Evolutionary conservation across 2,329 filamentous ascomycete genomes (phyloP).

Genomic region (Periconia digitata): DNA sequence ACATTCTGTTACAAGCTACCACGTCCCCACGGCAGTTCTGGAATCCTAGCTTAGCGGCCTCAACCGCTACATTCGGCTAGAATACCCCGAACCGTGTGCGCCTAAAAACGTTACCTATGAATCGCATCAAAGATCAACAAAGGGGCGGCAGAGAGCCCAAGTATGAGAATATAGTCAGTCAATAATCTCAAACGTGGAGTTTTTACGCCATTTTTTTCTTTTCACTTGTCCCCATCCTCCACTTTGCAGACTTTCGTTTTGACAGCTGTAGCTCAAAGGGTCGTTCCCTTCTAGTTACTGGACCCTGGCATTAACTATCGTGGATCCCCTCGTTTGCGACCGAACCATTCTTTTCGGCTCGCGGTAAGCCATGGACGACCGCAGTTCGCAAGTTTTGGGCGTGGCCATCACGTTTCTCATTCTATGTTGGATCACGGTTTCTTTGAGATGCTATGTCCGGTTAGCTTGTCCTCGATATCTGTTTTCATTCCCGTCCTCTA

Average conservation of each 20-base stretch:
- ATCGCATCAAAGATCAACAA: neutral
- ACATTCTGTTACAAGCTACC: too few species aligned
- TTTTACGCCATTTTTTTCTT: neutral
- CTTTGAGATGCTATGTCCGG: slow-evolving; percentile 42
- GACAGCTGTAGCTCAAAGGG: neutral
- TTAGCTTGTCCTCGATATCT: neutral
- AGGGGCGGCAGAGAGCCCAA: neutral
- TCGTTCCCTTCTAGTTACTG: neutral
- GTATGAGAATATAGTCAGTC: too few species aligned
- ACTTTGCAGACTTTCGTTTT: neutral
- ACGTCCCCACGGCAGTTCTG: too few species aligned
- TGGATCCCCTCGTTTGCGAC: neutral
- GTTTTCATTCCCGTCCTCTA: neutral
- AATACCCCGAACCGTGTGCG: neutral
- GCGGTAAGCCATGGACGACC: slow-evolving; percentile 23
- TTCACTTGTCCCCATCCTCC: neutral
- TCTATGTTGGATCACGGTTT: slow-evolving; percentile 42
- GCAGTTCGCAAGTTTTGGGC: slow-evolving; percentile 26
- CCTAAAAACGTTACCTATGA: neutral
- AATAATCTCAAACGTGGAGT: neutral
- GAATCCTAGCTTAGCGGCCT: too few species aligned
- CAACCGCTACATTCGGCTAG: neutral
- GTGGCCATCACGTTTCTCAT: slow-evolving; percentile 41
- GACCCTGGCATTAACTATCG: neutral
- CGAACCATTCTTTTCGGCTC: neutral